Base-by-base conservation (phyloP, 495 filamentous ascomycete species). In the Aspergillus taichungensis region DNA sequence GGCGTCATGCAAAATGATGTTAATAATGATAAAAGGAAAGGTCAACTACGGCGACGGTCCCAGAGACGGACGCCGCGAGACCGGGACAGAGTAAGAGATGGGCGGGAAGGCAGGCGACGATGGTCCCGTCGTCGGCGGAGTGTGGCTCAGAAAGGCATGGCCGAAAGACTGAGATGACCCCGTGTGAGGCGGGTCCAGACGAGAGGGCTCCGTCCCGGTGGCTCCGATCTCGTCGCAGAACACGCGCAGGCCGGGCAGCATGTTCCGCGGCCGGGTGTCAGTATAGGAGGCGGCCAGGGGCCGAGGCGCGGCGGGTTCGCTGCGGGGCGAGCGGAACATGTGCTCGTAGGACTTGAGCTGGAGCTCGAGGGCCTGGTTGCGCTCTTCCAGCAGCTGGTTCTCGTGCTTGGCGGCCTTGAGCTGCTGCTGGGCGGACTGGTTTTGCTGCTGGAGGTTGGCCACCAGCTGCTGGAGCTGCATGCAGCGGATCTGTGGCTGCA, bases 301-400 rank as follows among this genome's bases (percentile, higher is more conserved):
- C 12, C 53, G 53, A 6, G 62, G 62, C 30, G 54, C 66, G 11
- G 47, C 51, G 34, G 38, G 51, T 42, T 71, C 67, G n/a, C 53
- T 30, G 55, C 68, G 68, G 18, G 66, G 61, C 3, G 63, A 61
- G 13, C 64, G 66, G 50, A 69, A 64, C 58, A 71, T 66, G 42
- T 64, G 61, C 45, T 66, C 65, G 49, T 65, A 69, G 9, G 64
- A 62, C 47, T 65, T 72, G 43, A 69, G 52, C 42, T 72, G 64
- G 40, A 64, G 63, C 45, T 68, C 65, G 6, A 69, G 59, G 30
- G 64, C 62, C 12, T 62, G 61, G 51, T 65, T 64, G 42, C 62
- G 64, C 35, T 70, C 66, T 12, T 59, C 54, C 9, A 69, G 55
- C 8, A 53, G 42, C 47, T 66, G 64, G 37, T 64, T 65, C 45